These are phyloP conservation scores for Apiotrichum mycotoxinovorans DNA, from an alignment of 1,284 basidiomycete genomes.

Conservation along the genomic window DNA sequence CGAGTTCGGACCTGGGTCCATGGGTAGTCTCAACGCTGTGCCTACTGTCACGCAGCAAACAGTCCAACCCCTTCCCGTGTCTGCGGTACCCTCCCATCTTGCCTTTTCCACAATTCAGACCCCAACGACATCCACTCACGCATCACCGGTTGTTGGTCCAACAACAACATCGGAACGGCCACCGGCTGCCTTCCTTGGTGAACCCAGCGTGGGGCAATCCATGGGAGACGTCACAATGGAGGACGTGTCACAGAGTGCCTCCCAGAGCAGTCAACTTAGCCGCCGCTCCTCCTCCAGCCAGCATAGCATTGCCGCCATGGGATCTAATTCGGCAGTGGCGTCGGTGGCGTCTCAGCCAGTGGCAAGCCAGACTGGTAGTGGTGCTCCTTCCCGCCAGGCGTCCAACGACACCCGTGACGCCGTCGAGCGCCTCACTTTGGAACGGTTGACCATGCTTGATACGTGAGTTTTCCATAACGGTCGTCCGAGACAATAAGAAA, in stretches of 20 bases:
- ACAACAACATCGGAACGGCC: slow-evolving; percentile 3
- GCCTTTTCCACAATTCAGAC: slow-evolving; percentile 32
- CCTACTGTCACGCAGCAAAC: slow-evolving; percentile 13
- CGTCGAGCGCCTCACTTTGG: slow-evolving; percentile 16
- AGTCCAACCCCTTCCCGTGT: slow-evolving; percentile 1
- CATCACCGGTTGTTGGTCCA: slow-evolving; percentile 4
- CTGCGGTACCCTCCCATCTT: slow-evolving; percentile 37
- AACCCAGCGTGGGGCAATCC: background rate
- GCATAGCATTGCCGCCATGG: background rate
- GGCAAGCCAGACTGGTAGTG: background rate
- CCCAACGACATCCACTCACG: slow-evolving; percentile 4
- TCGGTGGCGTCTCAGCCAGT: background rate
- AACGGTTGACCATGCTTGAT: slow-evolving; percentile 36
- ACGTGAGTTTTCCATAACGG: slow-evolving; percentile 26
- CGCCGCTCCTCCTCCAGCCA: slow-evolving; percentile 19
- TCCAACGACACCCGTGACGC: background rate
- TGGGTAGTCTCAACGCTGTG: slow-evolving; percentile 1
- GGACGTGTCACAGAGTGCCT: slow-evolving; percentile 28
- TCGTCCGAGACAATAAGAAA: background rate
- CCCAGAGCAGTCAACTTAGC: slow-evolving; percentile 8
- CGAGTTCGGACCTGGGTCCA: background rate
- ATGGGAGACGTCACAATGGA: slow-evolving; percentile 34
- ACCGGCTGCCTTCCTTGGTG: background rate
- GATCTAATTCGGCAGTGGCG: slow-evolving; percentile 6
- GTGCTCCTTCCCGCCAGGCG: background rate